These are phyloP conservation scores for Saprolegnia parasitica DNA, from an alignment of 352 stramenopile species.

Conservation along the genomic window DNA sequence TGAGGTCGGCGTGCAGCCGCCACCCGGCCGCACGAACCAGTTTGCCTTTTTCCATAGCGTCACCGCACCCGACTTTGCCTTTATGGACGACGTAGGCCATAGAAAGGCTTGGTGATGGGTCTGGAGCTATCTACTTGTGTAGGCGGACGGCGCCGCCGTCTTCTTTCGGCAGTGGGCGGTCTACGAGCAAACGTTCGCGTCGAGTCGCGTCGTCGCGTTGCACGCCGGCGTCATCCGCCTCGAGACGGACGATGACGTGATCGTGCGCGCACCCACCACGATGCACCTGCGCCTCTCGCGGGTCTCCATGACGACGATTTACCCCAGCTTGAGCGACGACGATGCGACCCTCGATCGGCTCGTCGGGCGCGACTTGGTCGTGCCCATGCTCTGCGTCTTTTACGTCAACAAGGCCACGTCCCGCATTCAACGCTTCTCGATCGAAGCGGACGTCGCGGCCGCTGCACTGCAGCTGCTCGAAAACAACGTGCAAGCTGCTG, in stretches of 20 bases:
- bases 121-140: no score
- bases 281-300: slow-evolving; percentile 19
- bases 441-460: neutral
- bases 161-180: slow-evolving; percentile 1
- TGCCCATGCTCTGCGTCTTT: slow-evolving; percentile 10
- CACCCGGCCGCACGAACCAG: neutral
- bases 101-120: neutral
- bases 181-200: neutral
- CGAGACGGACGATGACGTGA: neutral
- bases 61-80: neutral
- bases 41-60: slow-evolving; percentile 1
- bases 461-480: slow-evolving; percentile 7
- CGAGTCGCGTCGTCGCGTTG: neutral
- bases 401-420: neutral
- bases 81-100: slow-evolving; percentile 16
- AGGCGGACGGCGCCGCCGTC: neutral
- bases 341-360: neutral
- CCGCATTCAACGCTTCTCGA: neutral
- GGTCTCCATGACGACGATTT: neutral
- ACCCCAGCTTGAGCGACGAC: neutral
- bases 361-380: neutral
- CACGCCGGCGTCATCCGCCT: neutral
- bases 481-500: neutral
- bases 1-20: neutral
- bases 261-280: neutral